Conservation (phyloP, 1,139 yeast genomes). For the Zygotorulaspora mrakii region DNA sequence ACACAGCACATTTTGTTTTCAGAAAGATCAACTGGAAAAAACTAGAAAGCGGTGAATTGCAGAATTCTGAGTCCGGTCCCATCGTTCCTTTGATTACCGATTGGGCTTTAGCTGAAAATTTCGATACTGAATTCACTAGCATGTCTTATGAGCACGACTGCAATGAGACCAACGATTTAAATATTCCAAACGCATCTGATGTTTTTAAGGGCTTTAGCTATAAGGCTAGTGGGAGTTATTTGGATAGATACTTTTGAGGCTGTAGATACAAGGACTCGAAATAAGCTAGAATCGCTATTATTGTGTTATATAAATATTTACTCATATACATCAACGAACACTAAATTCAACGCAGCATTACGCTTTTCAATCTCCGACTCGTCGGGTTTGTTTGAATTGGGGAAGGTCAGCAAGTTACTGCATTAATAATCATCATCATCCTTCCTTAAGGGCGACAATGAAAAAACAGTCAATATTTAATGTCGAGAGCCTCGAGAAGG, state of each 20-base stretch:
- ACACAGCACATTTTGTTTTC: conserved; percentile 62
- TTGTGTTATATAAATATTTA: background rate
- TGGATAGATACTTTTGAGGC: conserved; percentile 29
- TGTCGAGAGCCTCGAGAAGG: no score
- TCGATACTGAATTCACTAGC: conserved; percentile 83
- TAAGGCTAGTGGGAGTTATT: conserved; percentile 37
- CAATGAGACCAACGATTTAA: conserved; percentile 6
- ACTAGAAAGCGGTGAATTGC: conserved; percentile 47
- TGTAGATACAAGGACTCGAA: background rate
- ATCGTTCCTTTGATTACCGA: conserved; percentile 82
- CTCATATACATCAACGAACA: no score
- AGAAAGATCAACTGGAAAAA: conserved; percentile 74
- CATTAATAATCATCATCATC: no score
- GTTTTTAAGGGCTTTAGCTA: conserved; percentile 40
- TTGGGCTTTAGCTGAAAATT: conserved; percentile 86
- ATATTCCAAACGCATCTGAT: conserved; percentile 24
- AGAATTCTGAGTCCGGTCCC: conserved; percentile 58
- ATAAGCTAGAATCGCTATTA: background rate
- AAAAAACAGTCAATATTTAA: no score
- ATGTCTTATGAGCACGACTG: conserved; percentile 44
- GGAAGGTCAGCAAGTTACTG: no score
- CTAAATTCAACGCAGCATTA: no score
- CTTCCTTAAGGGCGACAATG: no score
- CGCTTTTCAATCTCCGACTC: no score
- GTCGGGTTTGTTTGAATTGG: no score